Base-by-base conservation (phyloP, 768 basidiomycete species). In the Nidularia sp. region DNA sequence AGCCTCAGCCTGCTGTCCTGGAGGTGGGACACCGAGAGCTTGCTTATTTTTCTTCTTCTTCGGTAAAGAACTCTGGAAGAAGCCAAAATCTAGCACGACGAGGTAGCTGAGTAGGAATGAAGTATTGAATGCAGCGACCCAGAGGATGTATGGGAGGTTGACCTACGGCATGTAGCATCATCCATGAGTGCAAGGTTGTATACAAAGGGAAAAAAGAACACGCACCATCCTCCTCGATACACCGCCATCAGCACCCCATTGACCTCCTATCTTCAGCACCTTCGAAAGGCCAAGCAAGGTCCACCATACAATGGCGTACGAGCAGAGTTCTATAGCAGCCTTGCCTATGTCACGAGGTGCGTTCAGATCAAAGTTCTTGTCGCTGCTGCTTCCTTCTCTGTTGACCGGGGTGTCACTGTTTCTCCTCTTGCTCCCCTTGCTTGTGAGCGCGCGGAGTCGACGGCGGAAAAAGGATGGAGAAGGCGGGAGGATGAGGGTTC, bases 71-170 rank as follows among this genome's bases (percentile, higher is more conserved):
- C 72, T 65, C 2, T 83, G 79, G 65, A 80, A 86, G 66, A 92
- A 88, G 41, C 69, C 59, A 50, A 88, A 76, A 58, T 98, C 91
- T 2, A 70, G 51, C 42, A 97, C 69, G 22, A 85, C 55, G 41
- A 94, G 74, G 70, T 97, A 96, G 9, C 80, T 83, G 4, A 93
- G 75, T 12, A 98, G 70, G 71, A 93, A 93, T 2, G 85, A 79
- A 0, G 86, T 85, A 64, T 98, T 98, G 81, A 83, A 96, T 7
- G 91, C 93, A 1, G 83, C 79, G 6, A 89, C 79, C 93, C 95
- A 98, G 13, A 93, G 67, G 34, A 94, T 83, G 67, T 99, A 98
- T 3, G 89, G 78, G 32, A 93, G 59, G 61, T 98, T 98, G 44
- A 86, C 90, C 94, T 95, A 58, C n/a, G n/a, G 12, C 13, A 22